Conservation (phyloP, 1,284 basidiomycete genomes). For the Ustilago sp. region DNA sequence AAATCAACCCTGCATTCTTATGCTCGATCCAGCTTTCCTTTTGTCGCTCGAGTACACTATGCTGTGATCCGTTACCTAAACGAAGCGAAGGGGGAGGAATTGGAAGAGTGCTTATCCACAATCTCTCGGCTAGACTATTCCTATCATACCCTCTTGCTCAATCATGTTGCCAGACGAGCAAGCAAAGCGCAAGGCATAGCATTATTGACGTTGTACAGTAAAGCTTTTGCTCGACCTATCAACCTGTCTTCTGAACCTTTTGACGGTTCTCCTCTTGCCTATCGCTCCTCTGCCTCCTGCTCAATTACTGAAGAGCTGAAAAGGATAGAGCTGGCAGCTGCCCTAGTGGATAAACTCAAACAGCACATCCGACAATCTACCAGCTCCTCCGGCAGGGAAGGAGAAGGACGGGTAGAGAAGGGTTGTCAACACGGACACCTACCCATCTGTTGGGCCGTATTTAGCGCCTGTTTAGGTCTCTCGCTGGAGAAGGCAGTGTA, state of each 20-base stretch:
- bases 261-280: slow-evolving; percentile 7
- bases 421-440: slow-evolving; percentile 78
- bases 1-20: slow-evolving; percentile 80
- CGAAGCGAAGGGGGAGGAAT: background rate
- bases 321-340: slow-evolving; percentile 16
- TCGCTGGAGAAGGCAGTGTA: slow-evolving; percentile 77
- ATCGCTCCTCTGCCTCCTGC: background rate
- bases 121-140: slow-evolving; percentile 75
- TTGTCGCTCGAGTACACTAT: slow-evolving; percentile 75
- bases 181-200: slow-evolving; percentile 93
- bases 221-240: slow-evolving; percentile 47
- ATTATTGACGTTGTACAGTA: slow-evolving; percentile 84
- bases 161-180: slow-evolving; percentile 87
- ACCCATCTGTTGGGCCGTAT: slow-evolving; percentile 87
- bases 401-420: background rate
- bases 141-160: slow-evolving; percentile 87
- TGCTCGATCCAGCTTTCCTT: slow-evolving; percentile 79
- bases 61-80: slow-evolving; percentile 19
- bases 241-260: slow-evolving; percentile 26
- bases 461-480: slow-evolving; percentile 82
- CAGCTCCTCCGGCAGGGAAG: background rate
- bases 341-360: slow-evolving; percentile 34
- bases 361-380: slow-evolving; percentile 42
- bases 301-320: background rate
- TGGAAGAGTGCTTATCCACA: slow-evolving; percentile 21